Conservation (phyloP, 805 yeast species). For the Starmerella asiatica region DNA sequence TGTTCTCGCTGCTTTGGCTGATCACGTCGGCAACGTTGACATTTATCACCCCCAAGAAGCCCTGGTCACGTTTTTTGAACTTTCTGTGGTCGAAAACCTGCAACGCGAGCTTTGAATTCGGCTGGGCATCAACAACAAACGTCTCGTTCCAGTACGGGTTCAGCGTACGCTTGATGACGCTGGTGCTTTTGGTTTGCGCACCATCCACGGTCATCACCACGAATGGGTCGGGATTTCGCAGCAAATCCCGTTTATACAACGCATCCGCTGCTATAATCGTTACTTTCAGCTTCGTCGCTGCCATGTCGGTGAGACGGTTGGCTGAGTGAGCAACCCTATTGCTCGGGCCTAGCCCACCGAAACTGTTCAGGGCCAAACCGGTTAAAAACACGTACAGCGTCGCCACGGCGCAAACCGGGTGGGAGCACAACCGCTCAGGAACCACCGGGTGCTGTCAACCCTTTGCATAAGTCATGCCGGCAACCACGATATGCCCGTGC, state of each 20-base stretch:
- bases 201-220: constrained; percentile 98
- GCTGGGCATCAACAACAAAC: constrained; percentile 47
- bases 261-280: constrained; percentile 85
- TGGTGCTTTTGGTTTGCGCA: constrained; percentile 85
- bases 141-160: constrained; percentile 98
- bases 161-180: constrained; percentile 82
- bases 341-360: no score
- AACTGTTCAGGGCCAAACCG: no score
- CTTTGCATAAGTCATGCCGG: no score
- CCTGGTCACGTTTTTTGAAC: constrained; percentile 96
- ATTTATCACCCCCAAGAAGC: constrained; percentile 92
- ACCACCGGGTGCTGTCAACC: no score
- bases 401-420: no score
- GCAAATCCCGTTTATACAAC: constrained; percentile 85
- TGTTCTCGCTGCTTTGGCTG: constrained; percentile 40
- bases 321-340: neutral
- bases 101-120: constrained; percentile 59
- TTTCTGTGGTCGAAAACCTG: constrained; percentile 96
- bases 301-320: neutral
- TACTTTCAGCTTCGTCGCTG: constrained; percentile 17
- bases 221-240: constrained; percentile 94
- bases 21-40: constrained; percentile 79
- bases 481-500: no score
- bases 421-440: no score
- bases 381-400: no score